Evolutionary conservation across 2,329 filamentous ascomycete genomes (phyloP).

Genomic region (Exophiala lecanii-corni): DNA sequence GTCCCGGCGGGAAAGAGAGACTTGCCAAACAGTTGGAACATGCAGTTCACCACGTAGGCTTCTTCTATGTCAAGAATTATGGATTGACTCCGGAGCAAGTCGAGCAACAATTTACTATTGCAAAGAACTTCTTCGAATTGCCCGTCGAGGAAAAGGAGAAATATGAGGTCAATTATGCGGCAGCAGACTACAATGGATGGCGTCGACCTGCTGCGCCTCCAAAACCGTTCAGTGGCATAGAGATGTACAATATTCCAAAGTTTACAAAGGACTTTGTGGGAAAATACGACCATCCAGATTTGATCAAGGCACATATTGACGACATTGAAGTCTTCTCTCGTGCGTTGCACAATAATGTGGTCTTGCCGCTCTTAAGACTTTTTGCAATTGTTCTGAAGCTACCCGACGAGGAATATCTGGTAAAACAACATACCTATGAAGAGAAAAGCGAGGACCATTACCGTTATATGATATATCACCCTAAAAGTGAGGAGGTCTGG

Average conservation of each 20-base stretch:
- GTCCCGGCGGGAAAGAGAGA: slow-evolving; percentile 49
- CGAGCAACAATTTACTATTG: slow-evolving; percentile 56
- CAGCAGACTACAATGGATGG: slow-evolving; percentile 54
- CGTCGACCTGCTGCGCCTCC: slow-evolving; percentile 40
- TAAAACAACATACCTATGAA: slow-evolving; percentile 55
- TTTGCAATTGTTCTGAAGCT: slow-evolving; percentile 58
- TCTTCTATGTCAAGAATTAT: slow-evolving; percentile 61
- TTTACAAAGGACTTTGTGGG: slow-evolving; percentile 45
- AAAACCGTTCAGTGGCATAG: slow-evolving; percentile 46
- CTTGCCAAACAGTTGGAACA: slow-evolving; percentile 51
- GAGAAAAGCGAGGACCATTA: slow-evolving; percentile 54
- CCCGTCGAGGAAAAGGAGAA: background rate
- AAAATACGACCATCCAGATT: slow-evolving; percentile 37
- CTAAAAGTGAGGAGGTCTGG: slow-evolving; percentile 45
- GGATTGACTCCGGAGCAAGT: slow-evolving; percentile 54
- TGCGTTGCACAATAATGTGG: slow-evolving; percentile 50
- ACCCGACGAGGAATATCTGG: slow-evolving; percentile 53
- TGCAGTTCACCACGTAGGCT: slow-evolving; percentile 48
- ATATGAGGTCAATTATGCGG: slow-evolving; percentile 35
- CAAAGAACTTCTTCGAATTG: slow-evolving; percentile 47
- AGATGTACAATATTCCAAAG: slow-evolving; percentile 58
- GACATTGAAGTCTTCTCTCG: slow-evolving; percentile 55
- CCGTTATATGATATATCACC: slow-evolving; percentile 56
- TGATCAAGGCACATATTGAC: slow-evolving; percentile 44
- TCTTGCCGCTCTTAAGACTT: slow-evolving; percentile 51